A percentile compares a stretch with the other conserved stretches of the same genome.
Conservation (phyloP, 1,139 yeast species). For the Lodderomyces oxycetoniae region DNA sequence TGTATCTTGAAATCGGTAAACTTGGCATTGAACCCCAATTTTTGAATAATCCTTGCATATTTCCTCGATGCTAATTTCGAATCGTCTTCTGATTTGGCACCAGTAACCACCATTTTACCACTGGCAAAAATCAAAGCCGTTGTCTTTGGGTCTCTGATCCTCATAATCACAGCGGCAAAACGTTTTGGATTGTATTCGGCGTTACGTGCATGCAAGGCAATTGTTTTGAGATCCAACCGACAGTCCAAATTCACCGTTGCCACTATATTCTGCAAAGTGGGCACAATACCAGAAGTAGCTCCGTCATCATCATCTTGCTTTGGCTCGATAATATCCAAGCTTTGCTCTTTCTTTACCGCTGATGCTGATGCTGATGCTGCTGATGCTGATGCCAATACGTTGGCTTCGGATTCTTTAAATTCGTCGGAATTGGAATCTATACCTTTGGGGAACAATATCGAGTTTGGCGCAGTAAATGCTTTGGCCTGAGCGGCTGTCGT, state of each 20-base stretch:
- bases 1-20: constrained; percentile 97
- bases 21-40: constrained; percentile 92
- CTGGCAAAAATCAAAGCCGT: constrained; percentile 97
- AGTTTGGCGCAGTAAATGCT: constrained; percentile 66
- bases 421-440: constrained; percentile 18
- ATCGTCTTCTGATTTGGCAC: constrained; percentile 98
- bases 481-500: constrained; percentile 79
- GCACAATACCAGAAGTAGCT: constrained; percentile 88
- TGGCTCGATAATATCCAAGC: constrained; percentile 34
- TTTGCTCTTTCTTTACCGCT: constrained; percentile 23
- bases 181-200: constrained; percentile 98
- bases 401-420: constrained; percentile 1
- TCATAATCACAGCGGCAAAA: constrained; percentile 99
- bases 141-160: constrained; percentile 98
- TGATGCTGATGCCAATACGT: constrained; percentile 4
- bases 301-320: constrained; percentile 56
- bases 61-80: constrained; percentile 95
- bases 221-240: constrained; percentile 90
- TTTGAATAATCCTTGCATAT: constrained; percentile 96
- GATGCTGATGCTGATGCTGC: constrained; percentile 3
- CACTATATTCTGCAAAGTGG: constrained; percentile 93
- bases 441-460: constrained; percentile 58
- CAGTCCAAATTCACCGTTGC: constrained; percentile 98
- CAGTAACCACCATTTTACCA: constrained; percentile 99
- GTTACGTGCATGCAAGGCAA: constrained; percentile 97